Percentiles rank a stretch among this genome's conserved stretches.
Conservation (phyloP, 345 rosid genomes). For the Ceriops zippeliana region DNA sequence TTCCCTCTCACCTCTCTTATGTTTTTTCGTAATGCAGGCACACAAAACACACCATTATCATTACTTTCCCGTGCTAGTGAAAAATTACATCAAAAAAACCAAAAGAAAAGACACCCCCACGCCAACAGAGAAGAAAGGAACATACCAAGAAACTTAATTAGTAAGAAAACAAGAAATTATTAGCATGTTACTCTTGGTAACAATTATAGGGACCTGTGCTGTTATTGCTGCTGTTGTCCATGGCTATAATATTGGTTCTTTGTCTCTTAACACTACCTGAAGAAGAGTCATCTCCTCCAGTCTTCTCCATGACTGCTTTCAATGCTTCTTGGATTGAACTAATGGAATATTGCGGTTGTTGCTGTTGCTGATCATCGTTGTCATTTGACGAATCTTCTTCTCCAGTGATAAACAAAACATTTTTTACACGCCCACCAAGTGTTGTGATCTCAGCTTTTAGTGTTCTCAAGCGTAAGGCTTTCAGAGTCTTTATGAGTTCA, state of each 20-base stretch:
- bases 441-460: constrained; percentile 94
- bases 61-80: constrained; percentile 2
- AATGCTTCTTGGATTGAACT: constrained; percentile 88
- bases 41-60: constrained; percentile 20
- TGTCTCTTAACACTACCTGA: constrained; percentile 83
- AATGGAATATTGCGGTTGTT: constrained; percentile 45
- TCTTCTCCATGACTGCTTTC: constrained; percentile 87
- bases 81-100: constrained; percentile 9
- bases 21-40: constrained; percentile 10
- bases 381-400: constrained; percentile 51
- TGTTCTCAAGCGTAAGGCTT: constrained; percentile 70
- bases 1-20: neutral
- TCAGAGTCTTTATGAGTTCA: constrained; percentile 80
- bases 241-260: constrained; percentile 55
- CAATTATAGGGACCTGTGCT: constrained; percentile 57
- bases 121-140: neutral
- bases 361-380: constrained; percentile 26
- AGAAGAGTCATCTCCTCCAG: constrained; percentile 61
- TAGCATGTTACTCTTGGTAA: constrained; percentile 5
- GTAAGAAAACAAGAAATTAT: neutral
- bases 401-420: constrained; percentile 81
- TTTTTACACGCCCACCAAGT: constrained; percentile 89
- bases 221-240: constrained; percentile 31
- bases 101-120: constrained; percentile 2
- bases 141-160: neutral